Evolutionary conservation across 2,329 filamentous ascomycete genomes (phyloP).

Genomic region (Emmonsia crescens): DNA sequence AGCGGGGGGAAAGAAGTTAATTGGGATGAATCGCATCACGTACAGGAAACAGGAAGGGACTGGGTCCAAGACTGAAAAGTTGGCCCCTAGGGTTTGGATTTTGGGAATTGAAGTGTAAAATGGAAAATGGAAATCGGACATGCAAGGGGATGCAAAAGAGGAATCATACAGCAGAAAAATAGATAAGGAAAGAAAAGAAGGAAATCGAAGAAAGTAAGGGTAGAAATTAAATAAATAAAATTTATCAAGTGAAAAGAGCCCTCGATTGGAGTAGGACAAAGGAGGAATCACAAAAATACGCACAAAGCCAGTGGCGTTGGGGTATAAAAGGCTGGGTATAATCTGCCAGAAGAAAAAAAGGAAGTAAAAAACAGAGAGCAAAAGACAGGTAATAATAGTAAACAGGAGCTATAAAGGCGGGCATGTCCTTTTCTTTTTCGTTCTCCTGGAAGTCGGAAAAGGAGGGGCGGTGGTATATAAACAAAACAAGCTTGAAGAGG

Average conservation of each 20-base stretch:
- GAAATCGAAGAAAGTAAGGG: background rate
- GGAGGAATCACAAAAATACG: background rate
- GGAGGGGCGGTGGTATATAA: background rate
- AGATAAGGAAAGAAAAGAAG: background rate
- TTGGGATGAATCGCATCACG: background rate
- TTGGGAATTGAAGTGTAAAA: background rate
- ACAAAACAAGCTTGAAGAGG: background rate
- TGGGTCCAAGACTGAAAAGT: background rate
- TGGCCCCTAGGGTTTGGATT: background rate
- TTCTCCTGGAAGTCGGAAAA: conserved; percentile 1
- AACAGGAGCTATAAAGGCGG: background rate
- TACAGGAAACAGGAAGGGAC: background rate
- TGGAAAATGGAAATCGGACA: background rate
- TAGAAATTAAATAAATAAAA: background rate
- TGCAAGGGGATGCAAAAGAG: background rate
- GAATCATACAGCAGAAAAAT: background rate
- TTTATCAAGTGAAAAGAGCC: background rate
- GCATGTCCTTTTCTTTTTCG: background rate
- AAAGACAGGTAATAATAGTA: background rate
- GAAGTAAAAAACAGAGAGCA: background rate
- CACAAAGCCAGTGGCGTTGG: background rate
- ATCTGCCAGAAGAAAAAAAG: background rate
- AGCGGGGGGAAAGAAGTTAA: background rate
- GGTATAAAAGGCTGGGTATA: background rate
- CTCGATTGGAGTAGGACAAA: background rate